Conservation (phyloP, 106 monocot species). For the Vanilla planifolia region DNA sequence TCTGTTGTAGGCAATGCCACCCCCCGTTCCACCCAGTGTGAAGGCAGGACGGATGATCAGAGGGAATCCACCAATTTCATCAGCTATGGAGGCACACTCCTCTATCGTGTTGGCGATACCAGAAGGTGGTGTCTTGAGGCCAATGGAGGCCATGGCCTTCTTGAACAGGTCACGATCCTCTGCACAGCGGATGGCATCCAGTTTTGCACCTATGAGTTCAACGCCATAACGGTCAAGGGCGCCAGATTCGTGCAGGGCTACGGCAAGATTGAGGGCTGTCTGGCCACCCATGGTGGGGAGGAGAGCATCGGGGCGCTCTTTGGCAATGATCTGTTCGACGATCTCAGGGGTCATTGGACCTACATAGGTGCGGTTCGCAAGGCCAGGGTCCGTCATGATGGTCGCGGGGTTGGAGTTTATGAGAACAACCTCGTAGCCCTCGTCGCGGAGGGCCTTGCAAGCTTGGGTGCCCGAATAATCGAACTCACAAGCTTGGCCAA, state of each 20-base stretch:
- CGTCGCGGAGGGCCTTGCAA: slow-evolving; percentile 86
- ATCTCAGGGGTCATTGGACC: slow-evolving; percentile 90
- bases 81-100: slow-evolving; percentile 66
- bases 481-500: slow-evolving; percentile 98
- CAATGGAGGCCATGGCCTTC: slow-evolving; percentile 81
- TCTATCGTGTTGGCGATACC: slow-evolving; percentile 87
- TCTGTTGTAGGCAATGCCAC: slow-evolving; percentile 89
- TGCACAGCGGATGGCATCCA: slow-evolving; percentile 69
- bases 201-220: slow-evolving; percentile 88
- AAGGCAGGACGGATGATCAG: slow-evolving; percentile 89
- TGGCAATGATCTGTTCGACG: slow-evolving; percentile 59
- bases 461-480: slow-evolving; percentile 97
- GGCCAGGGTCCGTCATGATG: slow-evolving; percentile 98
- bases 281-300: slow-evolving; percentile 99
- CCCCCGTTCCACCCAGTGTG: slow-evolving; percentile 90
- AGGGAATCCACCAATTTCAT: slow-evolving; percentile 72
- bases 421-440: slow-evolving; percentile 91
- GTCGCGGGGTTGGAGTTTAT: slow-evolving; percentile 99
- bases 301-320: slow-evolving; percentile 81
- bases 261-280: slow-evolving; percentile 96
- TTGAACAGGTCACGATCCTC: slow-evolving; percentile 92
- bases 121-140: slow-evolving; percentile 89
- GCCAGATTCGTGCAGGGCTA: slow-evolving; percentile 75
- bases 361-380: slow-evolving; percentile 82
- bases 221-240: slow-evolving; percentile 54